Percentiles rank a stretch among this genome's conserved stretches.
These are phyloP conservation scores for Termitomyces sp. DNA, from an alignment of 1,284 basidiomycete species.

Conservation along the genomic window DNA sequence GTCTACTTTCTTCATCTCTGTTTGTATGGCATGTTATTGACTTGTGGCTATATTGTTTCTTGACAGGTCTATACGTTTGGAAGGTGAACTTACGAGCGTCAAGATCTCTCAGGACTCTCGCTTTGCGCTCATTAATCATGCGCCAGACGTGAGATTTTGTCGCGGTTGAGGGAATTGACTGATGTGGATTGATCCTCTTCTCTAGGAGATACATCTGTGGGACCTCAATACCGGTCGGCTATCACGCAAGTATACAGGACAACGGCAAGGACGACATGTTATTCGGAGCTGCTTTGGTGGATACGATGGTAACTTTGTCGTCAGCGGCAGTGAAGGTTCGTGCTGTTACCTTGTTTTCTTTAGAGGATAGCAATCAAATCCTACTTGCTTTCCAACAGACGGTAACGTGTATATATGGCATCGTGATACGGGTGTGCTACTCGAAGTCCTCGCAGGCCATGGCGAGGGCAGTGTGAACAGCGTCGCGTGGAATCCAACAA, in stretches of 20 bases:
- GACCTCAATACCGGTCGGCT: slow-evolving; percentile 68
- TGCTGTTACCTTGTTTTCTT: slow-evolving; percentile 10
- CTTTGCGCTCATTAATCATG: slow-evolving; percentile 83
- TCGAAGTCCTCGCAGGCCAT: slow-evolving; percentile 85
- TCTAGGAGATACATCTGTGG: slow-evolving; percentile 86
- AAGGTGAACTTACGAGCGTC: slow-evolving; percentile 83
- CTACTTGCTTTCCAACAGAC: slow-evolving; percentile 42
- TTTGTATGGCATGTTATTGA: slow-evolving; percentile 8
- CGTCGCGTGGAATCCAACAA: slow-evolving; percentile 92
- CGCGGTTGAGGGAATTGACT: slow-evolving; percentile 6
- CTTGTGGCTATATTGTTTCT: slow-evolving; percentile 9
- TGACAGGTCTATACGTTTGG: slow-evolving; percentile 57
- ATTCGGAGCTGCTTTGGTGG: slow-evolving; percentile 95
- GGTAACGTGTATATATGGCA: slow-evolving; percentile 95
- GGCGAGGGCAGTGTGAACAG: slow-evolving; percentile 87
- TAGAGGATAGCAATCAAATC: not conserved
- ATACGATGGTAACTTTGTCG: slow-evolving; percentile 82
- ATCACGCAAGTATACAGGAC: slow-evolving; percentile 77
- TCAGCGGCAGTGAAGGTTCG: slow-evolving; percentile 93
- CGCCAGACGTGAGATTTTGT: slow-evolving; percentile 67
- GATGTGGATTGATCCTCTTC: slow-evolving; percentile 8
- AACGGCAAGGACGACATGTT: slow-evolving; percentile 77
- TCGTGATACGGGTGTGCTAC: slow-evolving; percentile 73
- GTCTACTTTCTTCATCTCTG: slow-evolving; percentile 1
- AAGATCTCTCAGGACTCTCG: slow-evolving; percentile 85